These are phyloP conservation scores for Ascosphaera pollenicola DNA, from an alignment of 2,329 filamentous ascomycete genomes.

Conservation along the genomic window DNA sequence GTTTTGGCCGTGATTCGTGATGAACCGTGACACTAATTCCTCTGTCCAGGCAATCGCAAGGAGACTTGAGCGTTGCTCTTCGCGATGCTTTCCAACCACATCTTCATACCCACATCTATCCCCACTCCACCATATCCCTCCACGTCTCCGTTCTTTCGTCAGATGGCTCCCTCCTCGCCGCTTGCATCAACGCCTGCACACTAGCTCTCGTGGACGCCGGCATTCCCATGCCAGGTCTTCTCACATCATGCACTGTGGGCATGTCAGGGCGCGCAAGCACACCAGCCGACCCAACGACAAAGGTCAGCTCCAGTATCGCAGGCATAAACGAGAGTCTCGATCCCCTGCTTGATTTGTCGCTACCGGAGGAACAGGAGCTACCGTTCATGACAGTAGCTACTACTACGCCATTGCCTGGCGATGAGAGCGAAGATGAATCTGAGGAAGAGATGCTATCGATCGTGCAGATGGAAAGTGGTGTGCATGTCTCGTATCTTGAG, in stretches of 20 bases:
- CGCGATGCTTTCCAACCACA: conserved; percentile 53
- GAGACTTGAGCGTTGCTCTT: conserved; percentile 38
- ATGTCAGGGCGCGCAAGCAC: conserved; percentile 28
- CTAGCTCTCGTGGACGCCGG: conserved; percentile 87
- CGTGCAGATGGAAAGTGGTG: conserved; percentile 65
- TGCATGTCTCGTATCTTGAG: conserved; percentile 61
- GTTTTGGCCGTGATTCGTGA: too few relatives aligned
- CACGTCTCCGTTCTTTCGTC: conserved; percentile 72
- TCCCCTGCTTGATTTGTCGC: conserved; percentile 21
- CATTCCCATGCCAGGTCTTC: conserved; percentile 83
- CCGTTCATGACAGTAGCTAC: conserved; percentile 76
- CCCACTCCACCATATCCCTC: conserved; percentile 64
- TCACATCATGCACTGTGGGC: conserved; percentile 72
- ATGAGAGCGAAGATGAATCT: conserved; percentile 31
- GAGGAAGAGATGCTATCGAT: conserved; percentile 42
- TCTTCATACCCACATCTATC: conserved; percentile 71
- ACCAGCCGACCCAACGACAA: conserved; percentile 11
- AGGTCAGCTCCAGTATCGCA: conserved; percentile 3
- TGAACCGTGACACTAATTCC: not conserved
- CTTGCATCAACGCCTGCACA: conserved; percentile 75
- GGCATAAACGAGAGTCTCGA: conserved; percentile 19
- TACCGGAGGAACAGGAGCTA: conserved; percentile 43
- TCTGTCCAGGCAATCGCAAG: conserved; percentile 40
- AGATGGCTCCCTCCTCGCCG: conserved; percentile 75
- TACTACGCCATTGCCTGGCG: conserved; percentile 16